A percentile compares a stretch with the other conserved stretches of the same genome.
Conservation (phyloP, 2,329 filamentous ascomycete genomes). For the Davidsoniella virescens region DNA sequence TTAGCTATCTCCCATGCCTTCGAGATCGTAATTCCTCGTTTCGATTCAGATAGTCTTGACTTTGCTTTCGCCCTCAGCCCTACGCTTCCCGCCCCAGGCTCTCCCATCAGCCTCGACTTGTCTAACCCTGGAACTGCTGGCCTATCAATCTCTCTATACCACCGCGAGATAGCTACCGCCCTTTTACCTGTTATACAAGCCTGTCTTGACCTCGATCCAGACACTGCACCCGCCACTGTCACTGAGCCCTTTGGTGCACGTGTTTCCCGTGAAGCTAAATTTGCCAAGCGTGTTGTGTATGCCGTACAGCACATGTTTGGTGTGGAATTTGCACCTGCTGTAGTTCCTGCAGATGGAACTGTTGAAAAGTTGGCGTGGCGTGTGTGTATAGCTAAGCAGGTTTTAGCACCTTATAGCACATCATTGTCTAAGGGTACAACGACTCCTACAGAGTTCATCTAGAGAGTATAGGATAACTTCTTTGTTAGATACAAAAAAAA, state of each 20-base stretch:
- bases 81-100: not conserved
- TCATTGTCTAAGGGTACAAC: constrained; percentile 45
- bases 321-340: constrained; percentile 83
- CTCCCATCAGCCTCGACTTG: not conserved
- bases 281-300: constrained; percentile 77
- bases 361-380: constrained; percentile 85
- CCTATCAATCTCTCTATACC: constrained; percentile 40
- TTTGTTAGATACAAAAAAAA: not conserved
- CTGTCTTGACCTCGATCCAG: constrained; percentile 80
- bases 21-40: constrained; percentile 68
- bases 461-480: no score
- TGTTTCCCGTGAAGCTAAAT: constrained; percentile 78
- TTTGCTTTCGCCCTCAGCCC: constrained; percentile 16
- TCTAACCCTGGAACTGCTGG: not conserved
- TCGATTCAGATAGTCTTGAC: constrained; percentile 58
- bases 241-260: constrained; percentile 74
- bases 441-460: constrained; percentile 29
- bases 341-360: constrained; percentile 82
- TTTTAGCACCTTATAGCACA: constrained; percentile 68
- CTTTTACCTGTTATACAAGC: constrained; percentile 75
- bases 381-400: constrained; percentile 89
- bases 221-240: constrained; percentile 66
- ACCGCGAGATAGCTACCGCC: constrained; percentile 55
- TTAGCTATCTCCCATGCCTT: constrained; percentile 92
- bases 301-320: constrained; percentile 95